Percentiles rank a stretch among this genome's conserved stretches.
Conservation (phyloP, 2,329 filamentous ascomycete species). For the Fusarium avenaceum region DNA sequence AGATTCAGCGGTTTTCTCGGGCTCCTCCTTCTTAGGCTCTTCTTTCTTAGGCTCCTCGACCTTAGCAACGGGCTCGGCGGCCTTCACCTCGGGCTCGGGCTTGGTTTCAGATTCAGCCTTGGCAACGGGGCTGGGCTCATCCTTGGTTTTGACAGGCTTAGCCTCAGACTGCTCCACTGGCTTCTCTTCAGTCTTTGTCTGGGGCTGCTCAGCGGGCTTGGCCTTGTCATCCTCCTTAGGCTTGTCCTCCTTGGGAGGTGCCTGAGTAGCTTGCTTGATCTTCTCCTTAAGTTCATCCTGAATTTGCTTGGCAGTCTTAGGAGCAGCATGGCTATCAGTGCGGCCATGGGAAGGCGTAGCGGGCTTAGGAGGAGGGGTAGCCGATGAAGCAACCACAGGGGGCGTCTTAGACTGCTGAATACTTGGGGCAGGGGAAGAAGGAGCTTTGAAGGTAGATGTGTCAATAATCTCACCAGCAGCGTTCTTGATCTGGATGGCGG, state of each 20-base stretch:
- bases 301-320: constrained; percentile 84
- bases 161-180: constrained; percentile 22
- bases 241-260: constrained; percentile 52
- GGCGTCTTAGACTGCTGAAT: constrained; percentile 73
- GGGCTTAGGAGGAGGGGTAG: constrained; percentile 84
- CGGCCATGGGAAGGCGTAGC: constrained; percentile 77
- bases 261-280: constrained; percentile 73
- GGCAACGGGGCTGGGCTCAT: constrained; percentile 34
- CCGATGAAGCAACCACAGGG: constrained; percentile 78
- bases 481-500: constrained; percentile 87
- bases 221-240: constrained; percentile 47
- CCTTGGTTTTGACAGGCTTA: constrained; percentile 31
- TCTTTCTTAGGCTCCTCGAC: constrained; percentile 47
- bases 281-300: constrained; percentile 86
- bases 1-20: constrained; percentile 48
- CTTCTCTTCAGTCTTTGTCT: constrained; percentile 45
- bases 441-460: constrained; percentile 71
- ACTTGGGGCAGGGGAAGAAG: constrained; percentile 68
- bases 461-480: constrained; percentile 83
- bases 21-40: constrained; percentile 40
- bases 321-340: constrained; percentile 74
- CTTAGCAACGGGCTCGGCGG: constrained; percentile 45
- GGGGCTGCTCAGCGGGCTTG: constrained; percentile 46
- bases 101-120: constrained; percentile 46
- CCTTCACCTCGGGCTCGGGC: constrained; percentile 50